A percentile compares a stretch with the other conserved stretches of the same genome.
Conservation (phyloP, 495 filamentous ascomycete genomes). For the Cudoniella acicularis region DNA sequence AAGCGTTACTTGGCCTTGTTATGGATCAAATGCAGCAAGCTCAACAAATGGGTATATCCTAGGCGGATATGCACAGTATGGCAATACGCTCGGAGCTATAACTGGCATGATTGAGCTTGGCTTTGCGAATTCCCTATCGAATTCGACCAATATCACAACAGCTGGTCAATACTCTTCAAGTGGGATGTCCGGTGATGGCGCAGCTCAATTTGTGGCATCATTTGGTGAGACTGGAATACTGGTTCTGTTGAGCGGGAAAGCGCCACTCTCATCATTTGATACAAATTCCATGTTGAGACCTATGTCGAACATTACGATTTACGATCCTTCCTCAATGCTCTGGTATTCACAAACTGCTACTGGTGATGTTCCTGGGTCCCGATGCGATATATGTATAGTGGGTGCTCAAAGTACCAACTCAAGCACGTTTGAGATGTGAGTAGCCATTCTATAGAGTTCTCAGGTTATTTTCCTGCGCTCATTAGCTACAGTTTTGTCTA, state of each 20-base stretch:
- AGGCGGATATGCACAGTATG: not conserved
- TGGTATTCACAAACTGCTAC: not conserved
- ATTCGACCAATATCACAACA: not conserved
- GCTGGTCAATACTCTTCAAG: not conserved
- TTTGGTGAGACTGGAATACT: not conserved
- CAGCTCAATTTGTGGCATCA: not conserved
- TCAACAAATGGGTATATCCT: not conserved
- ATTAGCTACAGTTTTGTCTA: slow-evolving; percentile 11
- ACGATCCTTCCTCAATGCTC: not conserved
- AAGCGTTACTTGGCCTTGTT: not conserved
- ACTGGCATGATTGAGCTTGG: not conserved
- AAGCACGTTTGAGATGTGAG: too few species aligned
- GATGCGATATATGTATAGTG: not conserved
- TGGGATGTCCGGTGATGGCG: not conserved
- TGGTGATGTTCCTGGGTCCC: not conserved
- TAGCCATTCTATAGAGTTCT: too few species aligned
- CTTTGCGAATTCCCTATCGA: too few species aligned
- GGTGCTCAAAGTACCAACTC: not conserved
- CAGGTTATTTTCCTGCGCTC: too few species aligned
- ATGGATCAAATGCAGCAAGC: not conserved
- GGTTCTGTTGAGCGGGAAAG: not conserved
- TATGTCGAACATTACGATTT: not conserved
- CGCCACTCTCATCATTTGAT: too few species aligned
- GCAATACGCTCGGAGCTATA: not conserved
- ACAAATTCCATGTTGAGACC: not conserved